These are phyloP conservation scores for Termitomyces sp. DNA, from an alignment of 768 basidiomycete genomes.

Conservation along the genomic window DNA sequence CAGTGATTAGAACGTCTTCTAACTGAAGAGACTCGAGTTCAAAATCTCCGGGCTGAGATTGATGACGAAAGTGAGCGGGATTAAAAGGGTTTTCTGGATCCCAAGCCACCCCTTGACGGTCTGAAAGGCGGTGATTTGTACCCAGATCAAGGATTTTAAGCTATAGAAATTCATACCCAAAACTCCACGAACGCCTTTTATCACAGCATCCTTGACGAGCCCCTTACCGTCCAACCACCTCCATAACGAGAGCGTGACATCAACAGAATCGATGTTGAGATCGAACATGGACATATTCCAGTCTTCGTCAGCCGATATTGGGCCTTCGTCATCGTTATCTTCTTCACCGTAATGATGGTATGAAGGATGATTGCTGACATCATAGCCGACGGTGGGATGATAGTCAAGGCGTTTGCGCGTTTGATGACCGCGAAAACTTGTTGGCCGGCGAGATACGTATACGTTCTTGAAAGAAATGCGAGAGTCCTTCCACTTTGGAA, in stretches of 20 bases:
- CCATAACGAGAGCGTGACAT: constrained; percentile 87
- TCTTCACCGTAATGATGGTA: constrained; percentile 49
- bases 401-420: constrained; percentile 31
- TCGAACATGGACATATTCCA: constrained; percentile 88
- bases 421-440: constrained; percentile 12
- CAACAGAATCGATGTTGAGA: constrained; percentile 88
- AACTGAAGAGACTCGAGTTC: constrained; percentile 85
- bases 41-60: constrained; percentile 77
- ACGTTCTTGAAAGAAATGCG: constrained; percentile 97
- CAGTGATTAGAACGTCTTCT: constrained; percentile 90
- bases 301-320: constrained; percentile 36
- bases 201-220: constrained; percentile 81
- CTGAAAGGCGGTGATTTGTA: constrained; percentile 32
- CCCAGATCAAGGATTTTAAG: background rate
- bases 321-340: constrained; percentile 51
- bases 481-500: constrained; percentile 96
- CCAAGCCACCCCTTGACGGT: constrained; percentile 83
- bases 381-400: constrained; percentile 62
- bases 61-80: constrained; percentile 77
- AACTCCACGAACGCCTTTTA: constrained; percentile 92
- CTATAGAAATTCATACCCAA: constrained; percentile 50
- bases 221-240: constrained; percentile 97
- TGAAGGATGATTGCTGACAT: constrained; percentile 71
- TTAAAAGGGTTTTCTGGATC: constrained; percentile 78
- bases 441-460: constrained; percentile 80